Evolutionary conservation across 495 filamentous ascomycete genomes (phyloP).

Genomic region (Podospora tetraspora): DNA sequence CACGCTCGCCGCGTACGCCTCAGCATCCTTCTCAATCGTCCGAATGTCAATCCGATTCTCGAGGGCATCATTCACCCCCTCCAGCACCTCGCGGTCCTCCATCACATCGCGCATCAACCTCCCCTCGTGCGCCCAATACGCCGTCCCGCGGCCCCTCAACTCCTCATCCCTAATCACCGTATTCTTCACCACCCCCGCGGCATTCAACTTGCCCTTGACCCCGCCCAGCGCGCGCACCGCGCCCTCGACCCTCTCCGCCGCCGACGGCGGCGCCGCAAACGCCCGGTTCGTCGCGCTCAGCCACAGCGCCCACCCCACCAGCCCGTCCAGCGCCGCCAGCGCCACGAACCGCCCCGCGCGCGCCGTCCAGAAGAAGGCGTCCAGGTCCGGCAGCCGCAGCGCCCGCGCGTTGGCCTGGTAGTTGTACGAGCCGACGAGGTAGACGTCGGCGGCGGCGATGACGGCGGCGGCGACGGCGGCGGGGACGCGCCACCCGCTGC

Average conservation of each 20-base stretch:
- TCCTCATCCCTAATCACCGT: slow-evolving; percentile 49
- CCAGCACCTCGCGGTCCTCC: slow-evolving; percentile 56
- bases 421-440: slow-evolving; percentile 54
- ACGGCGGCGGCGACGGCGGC: slow-evolving; percentile 60
- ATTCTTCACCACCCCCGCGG: slow-evolving; percentile 52
- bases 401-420: slow-evolving; percentile 53
- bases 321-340: slow-evolving; percentile 57
- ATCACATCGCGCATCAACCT: slow-evolving; percentile 51
- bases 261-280: slow-evolving; percentile 38
- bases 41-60: slow-evolving; percentile 47
- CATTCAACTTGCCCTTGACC: slow-evolving; percentile 43
- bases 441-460: slow-evolving; percentile 61
- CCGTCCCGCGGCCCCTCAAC: slow-evolving; percentile 38
- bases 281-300: slow-evolving; percentile 69
- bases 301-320: slow-evolving; percentile 60
- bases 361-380: slow-evolving; percentile 64
- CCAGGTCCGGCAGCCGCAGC: slow-evolving; percentile 51
- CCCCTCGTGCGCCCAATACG: slow-evolving; percentile 53
- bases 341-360: slow-evolving; percentile 52
- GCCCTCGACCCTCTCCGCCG: slow-evolving; percentile 46
- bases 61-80: slow-evolving; percentile 52
- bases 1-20: slow-evolving; percentile 46
- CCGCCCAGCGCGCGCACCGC: slow-evolving; percentile 33
- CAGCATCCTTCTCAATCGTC: slow-evolving; percentile 48
- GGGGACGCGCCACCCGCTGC: slow-evolving; percentile 58